Base-by-base conservation (phyloP, 1,139 yeast genomes). In the Candida mesenterica region DNA sequence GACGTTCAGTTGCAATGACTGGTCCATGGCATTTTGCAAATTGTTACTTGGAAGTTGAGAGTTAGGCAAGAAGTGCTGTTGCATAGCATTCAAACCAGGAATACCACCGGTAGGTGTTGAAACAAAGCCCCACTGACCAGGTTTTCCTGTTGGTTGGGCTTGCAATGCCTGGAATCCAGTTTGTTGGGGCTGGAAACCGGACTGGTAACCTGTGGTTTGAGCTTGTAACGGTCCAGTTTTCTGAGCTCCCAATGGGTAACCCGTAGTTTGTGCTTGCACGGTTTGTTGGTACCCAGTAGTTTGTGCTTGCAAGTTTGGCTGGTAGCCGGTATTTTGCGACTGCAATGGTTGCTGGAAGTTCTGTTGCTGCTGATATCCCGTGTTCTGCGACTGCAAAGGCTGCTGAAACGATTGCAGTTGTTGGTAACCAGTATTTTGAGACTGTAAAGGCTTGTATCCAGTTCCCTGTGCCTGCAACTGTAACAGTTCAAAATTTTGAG, bases 61-160 rank as follows among this genome's bases (percentile, higher is more conserved):
- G 38, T 66, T 77, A 0, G 97, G 96, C 68, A 88, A 79, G 57
- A 85, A 82, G 46, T 82, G 87, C 38, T 75, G 77, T 49, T 80
- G 82, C 77, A 85, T 77, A 36, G 82, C 80, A 44, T 79, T 84
- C 48, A 84, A 68, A 5, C 92, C 92, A 1, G 92, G 90, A 28
- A 82, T 69, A 2, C 86, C 87, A 27, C 83, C 82, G 0, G 85
- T 78, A 12, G 88, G 89, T 38, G 75, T 77, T 23, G 82, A 77
- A 28, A 79, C 82, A 62, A 82, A 81, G 1, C 92, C 90, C 94
- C 92, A 82, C 54, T 83, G 82, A 15, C 92, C 92, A 1, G 90
- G 92, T 44, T 68, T 72, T 5, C 92, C 94, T 0, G 94, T 77
- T 5, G 81, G 81, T 59, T 74, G 79, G 3, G 72, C 53, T 45